Conservation (phyloP, 23 red algal species). For the Agarophyton chilense region DNA sequence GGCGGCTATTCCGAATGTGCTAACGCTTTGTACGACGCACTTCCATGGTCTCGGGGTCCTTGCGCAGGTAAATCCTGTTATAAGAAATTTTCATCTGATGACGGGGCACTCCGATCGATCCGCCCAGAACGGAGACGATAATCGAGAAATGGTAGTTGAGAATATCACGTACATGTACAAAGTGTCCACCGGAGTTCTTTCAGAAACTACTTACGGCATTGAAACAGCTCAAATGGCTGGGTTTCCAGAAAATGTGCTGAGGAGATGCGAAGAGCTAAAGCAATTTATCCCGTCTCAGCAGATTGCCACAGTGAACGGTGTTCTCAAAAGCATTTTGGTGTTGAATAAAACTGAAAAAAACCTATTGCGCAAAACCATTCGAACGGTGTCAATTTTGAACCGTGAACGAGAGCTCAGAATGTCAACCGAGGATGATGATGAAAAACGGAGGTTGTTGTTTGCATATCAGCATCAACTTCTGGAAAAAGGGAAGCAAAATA, state of each 20-base stretch:
- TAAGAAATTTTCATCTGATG: constrained; percentile 57
- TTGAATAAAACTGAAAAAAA: constrained; percentile 11
- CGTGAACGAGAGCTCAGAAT: background rate
- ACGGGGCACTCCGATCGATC: background rate
- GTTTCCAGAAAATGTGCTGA: constrained; percentile 30
- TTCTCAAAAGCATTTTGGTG: background rate
- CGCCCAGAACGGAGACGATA: background rate
- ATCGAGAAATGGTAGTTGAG: background rate
- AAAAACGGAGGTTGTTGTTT: background rate
- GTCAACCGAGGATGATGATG: background rate
- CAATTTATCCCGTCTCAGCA: background rate
- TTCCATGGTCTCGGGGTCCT: constrained; percentile 66
- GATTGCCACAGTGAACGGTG: constrained; percentile 1
- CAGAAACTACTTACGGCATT: constrained; percentile 58
- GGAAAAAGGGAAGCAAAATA: background rate
- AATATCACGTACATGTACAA: constrained; percentile 53
- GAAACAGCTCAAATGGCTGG: constrained; percentile 43
- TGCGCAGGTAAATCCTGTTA: constrained; percentile 43
- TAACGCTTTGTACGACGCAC: constrained; percentile 83
- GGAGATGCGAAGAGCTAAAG: background rate
- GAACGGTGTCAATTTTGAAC: constrained; percentile 6
- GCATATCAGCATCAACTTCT: background rate
- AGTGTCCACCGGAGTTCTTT: constrained; percentile 28
- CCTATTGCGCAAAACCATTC: constrained; percentile 6
- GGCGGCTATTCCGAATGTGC: constrained; percentile 36